These are phyloP conservation scores for Vitis hybrid DNA, from an alignment of 177 flowering plant species.

Conservation along the genomic window DNA sequence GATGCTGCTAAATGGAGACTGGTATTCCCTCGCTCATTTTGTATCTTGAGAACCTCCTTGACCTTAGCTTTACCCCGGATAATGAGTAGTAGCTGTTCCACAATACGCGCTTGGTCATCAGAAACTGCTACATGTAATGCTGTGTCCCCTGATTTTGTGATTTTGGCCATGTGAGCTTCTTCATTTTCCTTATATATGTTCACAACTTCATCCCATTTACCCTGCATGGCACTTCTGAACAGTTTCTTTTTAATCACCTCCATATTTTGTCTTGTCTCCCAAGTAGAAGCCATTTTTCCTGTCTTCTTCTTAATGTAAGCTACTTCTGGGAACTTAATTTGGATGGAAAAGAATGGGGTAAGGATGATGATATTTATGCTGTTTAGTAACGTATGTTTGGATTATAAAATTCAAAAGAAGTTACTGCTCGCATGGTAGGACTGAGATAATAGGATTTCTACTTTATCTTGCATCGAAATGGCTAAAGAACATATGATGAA, in stretches of 20 bases:
- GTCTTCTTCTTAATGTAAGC: no score
- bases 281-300: no score
- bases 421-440: no score
- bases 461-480: no score
- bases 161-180: constrained; percentile 5
- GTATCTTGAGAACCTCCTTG: neutral
- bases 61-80: neutral
- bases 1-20: constrained; percentile 29
- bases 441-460: no score
- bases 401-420: no score
- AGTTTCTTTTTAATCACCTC: constrained; percentile 6
- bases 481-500: no score
- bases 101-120: constrained; percentile 8
- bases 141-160: constrained; percentile 28
- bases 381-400: no score
- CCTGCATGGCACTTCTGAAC: constrained; percentile 24
- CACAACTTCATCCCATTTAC: constrained; percentile 22
- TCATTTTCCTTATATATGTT: neutral
- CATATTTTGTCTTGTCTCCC: neutral
- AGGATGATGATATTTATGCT: no score
- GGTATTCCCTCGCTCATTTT: constrained; percentile 23
- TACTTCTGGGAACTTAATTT: no score
- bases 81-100: constrained; percentile 8
- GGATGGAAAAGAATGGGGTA: no score
- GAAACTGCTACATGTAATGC: constrained; percentile 33